phyloP scores from a whole-genome alignment of 129 eudicot species.

The Flaveria ramosissima region DNA sequence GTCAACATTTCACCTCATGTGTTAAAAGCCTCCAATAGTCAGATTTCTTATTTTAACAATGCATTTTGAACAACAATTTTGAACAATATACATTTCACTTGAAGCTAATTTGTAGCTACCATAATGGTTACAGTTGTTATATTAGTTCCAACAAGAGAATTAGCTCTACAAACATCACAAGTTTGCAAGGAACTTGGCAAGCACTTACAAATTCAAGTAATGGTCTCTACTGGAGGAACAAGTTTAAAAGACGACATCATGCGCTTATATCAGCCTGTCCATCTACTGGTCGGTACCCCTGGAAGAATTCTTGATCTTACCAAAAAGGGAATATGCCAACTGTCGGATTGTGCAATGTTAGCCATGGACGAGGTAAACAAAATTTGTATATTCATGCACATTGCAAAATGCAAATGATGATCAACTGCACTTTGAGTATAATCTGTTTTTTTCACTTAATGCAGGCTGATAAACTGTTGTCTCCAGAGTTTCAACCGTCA shows the following conservation, averaged over 20 bases:
- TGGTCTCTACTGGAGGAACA: constrained; percentile 75
- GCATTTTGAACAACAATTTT: not conserved
- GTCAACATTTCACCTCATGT: constrained; percentile 25
- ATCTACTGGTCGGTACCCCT: constrained; percentile 60
- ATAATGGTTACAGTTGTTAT: constrained; percentile 48
- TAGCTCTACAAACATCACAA: constrained; percentile 69
- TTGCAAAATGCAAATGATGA: not conserved
- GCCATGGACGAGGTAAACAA: constrained; percentile 67
- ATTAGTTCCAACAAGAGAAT: constrained; percentile 63
- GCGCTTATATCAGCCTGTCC: constrained; percentile 47
- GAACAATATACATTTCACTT: not conserved
- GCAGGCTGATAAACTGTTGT: constrained; percentile 73
- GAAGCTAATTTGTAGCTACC: not conserved
- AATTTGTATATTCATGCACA: not conserved
- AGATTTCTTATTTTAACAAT: not conserved
- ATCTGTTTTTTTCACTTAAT: not conserved
- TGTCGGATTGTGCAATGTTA: constrained; percentile 59
- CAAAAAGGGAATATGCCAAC: constrained; percentile 52
- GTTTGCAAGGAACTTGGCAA: constrained; percentile 71
- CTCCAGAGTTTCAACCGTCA: constrained; percentile 71
- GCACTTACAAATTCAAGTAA: constrained; percentile 59
- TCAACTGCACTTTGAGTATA: not conserved
- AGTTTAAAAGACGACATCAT: constrained; percentile 69
- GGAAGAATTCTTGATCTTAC: constrained; percentile 70
- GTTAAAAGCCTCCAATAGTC: not conserved